Evolutionary conservation across 306 rosid species (phyloP).

Genomic region (Vicia sativa): DNA sequence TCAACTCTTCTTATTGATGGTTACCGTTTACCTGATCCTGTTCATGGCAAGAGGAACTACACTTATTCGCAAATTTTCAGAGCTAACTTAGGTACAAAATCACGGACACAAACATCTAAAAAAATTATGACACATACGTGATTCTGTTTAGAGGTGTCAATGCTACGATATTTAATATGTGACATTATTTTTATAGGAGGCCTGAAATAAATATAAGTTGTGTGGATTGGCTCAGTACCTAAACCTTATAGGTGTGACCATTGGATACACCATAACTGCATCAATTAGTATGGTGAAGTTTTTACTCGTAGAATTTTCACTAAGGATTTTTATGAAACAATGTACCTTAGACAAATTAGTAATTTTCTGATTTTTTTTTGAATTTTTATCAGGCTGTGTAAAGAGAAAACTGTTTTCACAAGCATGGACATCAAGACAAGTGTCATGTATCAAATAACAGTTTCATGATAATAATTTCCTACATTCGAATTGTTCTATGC

Average conservation of each 20-base stretch:
- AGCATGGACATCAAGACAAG: slow-evolving; percentile 65
- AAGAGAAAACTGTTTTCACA: slow-evolving; percentile 84
- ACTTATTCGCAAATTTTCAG: slow-evolving; percentile 82
- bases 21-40: slow-evolving; percentile 83
- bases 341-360: neutral
- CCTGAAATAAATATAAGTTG: no score
- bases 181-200: slow-evolving; percentile 57
- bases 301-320: neutral
- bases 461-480: slow-evolving; percentile 69
- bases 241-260: slow-evolving; percentile 78
- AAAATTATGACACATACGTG: no score
- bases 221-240: slow-evolving; percentile 92
- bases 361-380: neutral
- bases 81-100: slow-evolving; percentile 69
- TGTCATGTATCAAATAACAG: slow-evolving; percentile 66
- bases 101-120: no score
- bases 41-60: slow-evolving; percentile 81
- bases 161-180: no score
- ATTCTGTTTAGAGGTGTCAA: no score
- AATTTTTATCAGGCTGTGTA: slow-evolving; percentile 63
- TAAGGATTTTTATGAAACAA: neutral
- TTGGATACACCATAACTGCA: slow-evolving; percentile 97
- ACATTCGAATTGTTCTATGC: slow-evolving; percentile 72
- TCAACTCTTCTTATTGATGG: slow-evolving; percentile 87
- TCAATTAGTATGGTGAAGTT: slow-evolving; percentile 95